Conservation (phyloP, 768 basidiomycete species). For the Rhizopogon salebrosus region DNA sequence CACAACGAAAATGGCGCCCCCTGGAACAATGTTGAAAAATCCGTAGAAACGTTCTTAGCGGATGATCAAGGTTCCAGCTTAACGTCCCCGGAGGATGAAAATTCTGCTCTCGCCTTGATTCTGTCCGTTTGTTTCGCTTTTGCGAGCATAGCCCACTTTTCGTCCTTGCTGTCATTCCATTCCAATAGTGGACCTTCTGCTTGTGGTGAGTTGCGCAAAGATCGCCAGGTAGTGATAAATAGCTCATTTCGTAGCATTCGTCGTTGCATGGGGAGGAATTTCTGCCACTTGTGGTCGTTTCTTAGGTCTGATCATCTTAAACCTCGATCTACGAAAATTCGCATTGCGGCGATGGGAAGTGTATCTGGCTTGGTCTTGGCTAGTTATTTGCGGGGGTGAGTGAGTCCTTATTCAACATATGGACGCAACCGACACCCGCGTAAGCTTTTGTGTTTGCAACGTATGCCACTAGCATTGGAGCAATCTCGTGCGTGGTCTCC, state of each 20-base stretch:
- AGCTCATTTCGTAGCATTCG: constrained; percentile 29
- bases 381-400: constrained; percentile 33
- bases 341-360: constrained; percentile 27
- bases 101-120: constrained; percentile 15
- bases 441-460: constrained; percentile 36
- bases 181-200: constrained; percentile 8
- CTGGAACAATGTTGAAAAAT: background rate
- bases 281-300: constrained; percentile 32
- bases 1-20: background rate
- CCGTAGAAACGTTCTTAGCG: background rate
- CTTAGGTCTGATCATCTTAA: constrained; percentile 33
- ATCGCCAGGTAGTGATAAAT: background rate
- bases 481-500: constrained; percentile 23
- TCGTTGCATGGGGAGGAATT: constrained; percentile 42
- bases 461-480: constrained; percentile 34
- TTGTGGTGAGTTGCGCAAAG: constrained; percentile 18
- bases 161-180: constrained; percentile 25
- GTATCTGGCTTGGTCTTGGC: constrained; percentile 23
- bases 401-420: background rate
- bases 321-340: constrained; percentile 28
- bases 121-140: constrained; percentile 26
- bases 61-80: background rate
- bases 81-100: background rate
- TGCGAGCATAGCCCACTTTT: constrained; percentile 25
- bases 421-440: background rate